Percentiles rank a stretch among this genome's conserved stretches.
These are phyloP conservation scores for Annulohypoxylon truncatum DNA, from an alignment of 2,329 filamentous ascomycete genomes.

Conservation along the genomic window DNA sequence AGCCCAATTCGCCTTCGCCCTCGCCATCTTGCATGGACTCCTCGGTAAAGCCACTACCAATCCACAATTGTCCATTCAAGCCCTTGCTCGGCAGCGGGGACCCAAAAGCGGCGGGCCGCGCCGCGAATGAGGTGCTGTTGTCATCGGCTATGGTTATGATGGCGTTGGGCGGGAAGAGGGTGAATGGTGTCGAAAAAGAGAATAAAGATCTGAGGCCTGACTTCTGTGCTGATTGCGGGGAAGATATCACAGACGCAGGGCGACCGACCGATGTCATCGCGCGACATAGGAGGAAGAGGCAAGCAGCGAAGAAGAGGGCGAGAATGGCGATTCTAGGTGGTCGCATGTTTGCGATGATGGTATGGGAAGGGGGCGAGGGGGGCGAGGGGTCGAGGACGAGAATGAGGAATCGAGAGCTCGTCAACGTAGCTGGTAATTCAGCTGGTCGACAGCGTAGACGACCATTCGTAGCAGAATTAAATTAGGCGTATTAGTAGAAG, in stretches of 20 bases:
- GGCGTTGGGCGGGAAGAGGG: slow-evolving; percentile 93
- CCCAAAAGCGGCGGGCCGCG: slow-evolving; percentile 92
- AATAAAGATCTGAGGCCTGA: slow-evolving; percentile 69
- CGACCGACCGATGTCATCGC: slow-evolving; percentile 58
- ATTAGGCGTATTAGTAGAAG: slow-evolving; percentile 11
- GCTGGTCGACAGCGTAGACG: slow-evolving; percentile 37
- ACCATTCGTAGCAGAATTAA: slow-evolving; percentile 42
- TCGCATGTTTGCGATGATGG: slow-evolving; percentile 58
- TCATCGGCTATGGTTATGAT: slow-evolving; percentile 97
- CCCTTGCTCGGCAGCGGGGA: slow-evolving; percentile 79
- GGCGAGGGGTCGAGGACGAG: not conserved
- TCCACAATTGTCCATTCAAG: slow-evolving; percentile 90
- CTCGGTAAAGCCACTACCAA: slow-evolving; percentile 90
- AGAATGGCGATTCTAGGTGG: slow-evolving; percentile 66
- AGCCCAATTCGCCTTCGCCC: slow-evolving; percentile 87
- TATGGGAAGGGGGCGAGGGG: not conserved
- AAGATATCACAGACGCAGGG: slow-evolving; percentile 44
- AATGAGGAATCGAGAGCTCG: slow-evolving; percentile 13
- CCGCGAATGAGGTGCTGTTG: slow-evolving; percentile 96
- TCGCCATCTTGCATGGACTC: slow-evolving; percentile 73
- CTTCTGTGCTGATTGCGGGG: slow-evolving; percentile 49
- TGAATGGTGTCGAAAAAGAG: slow-evolving; percentile 80
- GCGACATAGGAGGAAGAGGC: slow-evolving; percentile 67
- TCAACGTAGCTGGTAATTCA: slow-evolving; percentile 47
- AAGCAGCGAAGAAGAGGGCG: slow-evolving; percentile 64